Conservation (phyloP, 768 basidiomycete species). For the Panaeolus papilionaceus region DNA sequence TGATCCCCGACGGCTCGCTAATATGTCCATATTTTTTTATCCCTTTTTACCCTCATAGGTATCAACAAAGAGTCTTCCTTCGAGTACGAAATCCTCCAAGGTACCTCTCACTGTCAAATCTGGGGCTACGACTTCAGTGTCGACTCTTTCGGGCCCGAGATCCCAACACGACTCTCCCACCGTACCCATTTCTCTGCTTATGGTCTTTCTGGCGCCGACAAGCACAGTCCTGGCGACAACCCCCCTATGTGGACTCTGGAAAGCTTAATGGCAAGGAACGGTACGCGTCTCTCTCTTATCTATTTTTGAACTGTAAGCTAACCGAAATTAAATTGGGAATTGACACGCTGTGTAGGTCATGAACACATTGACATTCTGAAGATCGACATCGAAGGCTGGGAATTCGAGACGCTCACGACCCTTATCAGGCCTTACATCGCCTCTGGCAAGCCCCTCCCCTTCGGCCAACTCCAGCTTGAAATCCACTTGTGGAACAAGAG, state of each 20-base stretch:
- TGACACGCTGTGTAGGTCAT: constrained; percentile 49
- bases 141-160: constrained; percentile 50
- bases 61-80: constrained; percentile 70
- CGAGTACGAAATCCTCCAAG: constrained; percentile 61
- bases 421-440: constrained; percentile 56
- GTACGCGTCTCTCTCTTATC: constrained; percentile 34
- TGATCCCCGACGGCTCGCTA: neutral
- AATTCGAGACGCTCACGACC: constrained; percentile 63
- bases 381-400: constrained; percentile 74
- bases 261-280: constrained; percentile 68
- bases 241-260: constrained; percentile 68
- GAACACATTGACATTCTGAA: constrained; percentile 76
- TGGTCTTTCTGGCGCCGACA: constrained; percentile 51
- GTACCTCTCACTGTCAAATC: constrained; percentile 56
- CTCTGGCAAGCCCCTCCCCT: constrained; percentile 59
- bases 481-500: constrained; percentile 59
- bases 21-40: too few species aligned
- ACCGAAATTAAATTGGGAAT: neutral
- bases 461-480: constrained; percentile 77
- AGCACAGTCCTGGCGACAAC: constrained; percentile 48
- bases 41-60: constrained; percentile 28
- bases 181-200: constrained; percentile 51
- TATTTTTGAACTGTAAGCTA: neutral
- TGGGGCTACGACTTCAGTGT: constrained; percentile 65
- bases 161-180: constrained; percentile 33